These are phyloP conservation scores for Sanghuangporus sanghuang DNA, from an alignment of 1,284 basidiomycete genomes.

Conservation along the genomic window DNA sequence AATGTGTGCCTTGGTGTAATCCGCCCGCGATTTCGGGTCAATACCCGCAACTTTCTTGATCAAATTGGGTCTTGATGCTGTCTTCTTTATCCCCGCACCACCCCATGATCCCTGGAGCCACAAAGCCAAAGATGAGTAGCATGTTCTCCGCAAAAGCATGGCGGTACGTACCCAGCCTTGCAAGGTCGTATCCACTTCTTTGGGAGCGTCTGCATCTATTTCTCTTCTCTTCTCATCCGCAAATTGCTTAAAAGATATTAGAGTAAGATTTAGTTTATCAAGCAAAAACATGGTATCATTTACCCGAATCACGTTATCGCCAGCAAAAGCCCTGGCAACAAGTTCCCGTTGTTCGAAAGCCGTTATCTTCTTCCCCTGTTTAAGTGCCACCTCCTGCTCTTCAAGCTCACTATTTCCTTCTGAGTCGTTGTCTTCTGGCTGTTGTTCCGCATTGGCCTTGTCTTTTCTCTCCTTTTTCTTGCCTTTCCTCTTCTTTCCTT, in stretches of 20 bases:
- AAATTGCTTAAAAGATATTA: slow-evolving; percentile 59
- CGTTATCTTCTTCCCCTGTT: slow-evolving; percentile 41
- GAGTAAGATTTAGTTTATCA: background rate
- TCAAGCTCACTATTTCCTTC: slow-evolving; percentile 64
- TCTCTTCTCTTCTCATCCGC: slow-evolving; percentile 76
- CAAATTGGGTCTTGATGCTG: slow-evolving; percentile 54
- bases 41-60: slow-evolving; percentile 83
- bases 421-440: slow-evolving; percentile 40
- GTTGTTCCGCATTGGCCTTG: slow-evolving; percentile 19
- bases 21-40: slow-evolving; percentile 72
- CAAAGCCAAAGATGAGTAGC: slow-evolving; percentile 7
- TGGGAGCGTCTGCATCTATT: slow-evolving; percentile 81
- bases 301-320: slow-evolving; percentile 90
- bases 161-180: slow-evolving; percentile 80
- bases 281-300: slow-evolving; percentile 20
- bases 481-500: slow-evolving; percentile 21
- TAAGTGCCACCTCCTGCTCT: slow-evolving; percentile 50
- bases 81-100: slow-evolving; percentile 65
- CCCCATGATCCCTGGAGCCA: slow-evolving; percentile 80
- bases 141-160: background rate
- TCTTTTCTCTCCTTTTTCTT: slow-evolving; percentile 18
- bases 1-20: slow-evolving; percentile 80
- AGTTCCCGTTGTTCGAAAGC: slow-evolving; percentile 86
- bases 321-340: slow-evolving; percentile 92
- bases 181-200: slow-evolving; percentile 83